A percentile compares a stretch with the other conserved stretches of the same genome.
Evolutionary conservation across 1,284 basidiomycete species (phyloP).

Genomic region (Phaffia rhodozyma): DNA sequence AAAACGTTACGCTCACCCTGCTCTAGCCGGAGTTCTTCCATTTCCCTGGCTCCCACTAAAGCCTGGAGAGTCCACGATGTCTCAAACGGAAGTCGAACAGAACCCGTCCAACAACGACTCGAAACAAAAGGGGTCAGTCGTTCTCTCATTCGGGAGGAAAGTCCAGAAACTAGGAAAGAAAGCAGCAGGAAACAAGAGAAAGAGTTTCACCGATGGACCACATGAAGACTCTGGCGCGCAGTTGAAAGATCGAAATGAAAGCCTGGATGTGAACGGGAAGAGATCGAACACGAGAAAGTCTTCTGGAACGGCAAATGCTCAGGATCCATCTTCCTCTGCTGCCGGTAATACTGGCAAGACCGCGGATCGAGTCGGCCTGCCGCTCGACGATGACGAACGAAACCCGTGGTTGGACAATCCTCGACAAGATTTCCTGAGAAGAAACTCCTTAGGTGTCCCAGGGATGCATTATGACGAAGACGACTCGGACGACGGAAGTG

Average conservation of each 20-base stretch:
- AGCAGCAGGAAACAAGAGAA: not conserved
- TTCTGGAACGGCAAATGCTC: not conserved
- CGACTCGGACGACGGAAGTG: conserved; percentile 37
- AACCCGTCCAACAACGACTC: not conserved
- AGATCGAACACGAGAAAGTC: not conserved
- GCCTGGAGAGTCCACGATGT: not conserved
- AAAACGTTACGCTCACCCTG: conserved; percentile 78
- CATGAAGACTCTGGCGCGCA: not conserved
- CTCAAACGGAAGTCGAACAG: not conserved
- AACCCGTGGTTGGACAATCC: too few species aligned
- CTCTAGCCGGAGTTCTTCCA: conserved; percentile 72
- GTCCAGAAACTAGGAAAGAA: conserved; percentile 9
- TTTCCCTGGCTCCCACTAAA: conserved; percentile 75
- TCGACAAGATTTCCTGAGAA: too few species aligned
- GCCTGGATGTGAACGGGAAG: not conserved
- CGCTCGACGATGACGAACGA: too few species aligned
- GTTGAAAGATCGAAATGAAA: not conserved
- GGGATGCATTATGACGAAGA: not conserved
- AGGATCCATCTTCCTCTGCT: not conserved
- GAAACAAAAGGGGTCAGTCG: conserved; percentile 46
- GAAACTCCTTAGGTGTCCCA: too few species aligned
- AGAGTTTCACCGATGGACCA: not conserved
- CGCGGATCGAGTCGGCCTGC: too few species aligned
- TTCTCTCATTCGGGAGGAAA: conserved; percentile 58
- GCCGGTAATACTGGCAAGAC: not conserved